phyloP scores from a whole-genome alignment of 306 rosid species.

The Lablab purpureus region DNA sequence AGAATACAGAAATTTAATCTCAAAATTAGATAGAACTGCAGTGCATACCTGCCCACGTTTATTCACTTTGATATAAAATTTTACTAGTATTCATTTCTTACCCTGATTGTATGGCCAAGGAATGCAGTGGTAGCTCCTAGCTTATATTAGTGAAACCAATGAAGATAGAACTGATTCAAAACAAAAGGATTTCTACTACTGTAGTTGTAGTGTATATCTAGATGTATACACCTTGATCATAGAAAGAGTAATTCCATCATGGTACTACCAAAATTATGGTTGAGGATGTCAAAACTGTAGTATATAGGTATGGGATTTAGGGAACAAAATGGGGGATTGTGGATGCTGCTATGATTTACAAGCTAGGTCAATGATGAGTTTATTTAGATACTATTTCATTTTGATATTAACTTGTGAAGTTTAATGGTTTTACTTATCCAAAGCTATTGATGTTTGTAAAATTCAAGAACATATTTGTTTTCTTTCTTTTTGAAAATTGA shows the following conservation, averaged over 20 bases:
- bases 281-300: constrained; percentile 16
- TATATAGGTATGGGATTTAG: constrained; percentile 6
- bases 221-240: not conserved
- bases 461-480: no score
- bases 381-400: constrained; percentile 17
- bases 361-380: not conserved
- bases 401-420: not conserved
- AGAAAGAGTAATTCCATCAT: not conserved
- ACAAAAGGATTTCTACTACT: not conserved
- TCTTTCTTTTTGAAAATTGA: no score
- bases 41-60: no score
- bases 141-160: not conserved
- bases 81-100: no score
- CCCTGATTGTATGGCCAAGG: not conserved
- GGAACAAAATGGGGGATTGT: not conserved
- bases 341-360: constrained; percentile 2
- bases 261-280: constrained; percentile 17
- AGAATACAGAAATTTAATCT: not conserved
- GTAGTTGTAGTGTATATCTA: not conserved
- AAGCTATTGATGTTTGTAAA: no score
- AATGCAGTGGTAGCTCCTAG: not conserved
- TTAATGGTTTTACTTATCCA: not conserved
- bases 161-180: not conserved
- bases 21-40: not conserved
- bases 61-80: no score